Base-by-base conservation (phyloP, 768 basidiomycete genomes). In the Leccinum disarticulatum region DNA sequence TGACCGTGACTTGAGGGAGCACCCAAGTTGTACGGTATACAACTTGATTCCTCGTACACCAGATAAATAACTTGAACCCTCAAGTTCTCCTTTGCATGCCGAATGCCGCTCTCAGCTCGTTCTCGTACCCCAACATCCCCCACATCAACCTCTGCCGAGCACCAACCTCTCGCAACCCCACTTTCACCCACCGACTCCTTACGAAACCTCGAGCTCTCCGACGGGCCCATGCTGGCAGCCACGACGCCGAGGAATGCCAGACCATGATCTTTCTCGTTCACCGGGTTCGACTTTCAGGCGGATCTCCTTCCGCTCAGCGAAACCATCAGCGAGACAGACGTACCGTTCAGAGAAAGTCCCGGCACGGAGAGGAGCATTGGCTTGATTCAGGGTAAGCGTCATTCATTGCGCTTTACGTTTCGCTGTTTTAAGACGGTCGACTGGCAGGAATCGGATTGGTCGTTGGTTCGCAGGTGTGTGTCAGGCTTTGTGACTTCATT, bases 311-410 rank as follows among this genome's bases (percentile, higher is more conserved):
- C 91, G 1, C 78, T 94, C 51, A 90, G 83, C 60, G 79, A 85
- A 10, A 93, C 90, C 69, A 72, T 93, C 61, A 88, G 89, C 53
- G 90, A 92, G 59, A 83, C 85, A 11, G 86, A 86, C 22, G 72
- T 76, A 47, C 68, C 79, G 13, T 73, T 77, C 43, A 76, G 76
- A 25, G 83, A 81, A 48, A 71, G 63, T 33, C 75, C 79, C 13
- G 89, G 91, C 64, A 74, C 79, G 28, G 90, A 92, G 68, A 94
- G 91, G 72, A 91, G 75, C 63, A 84, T 95, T 9, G 82, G 87
- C 13, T 72, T 96, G 25, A 66, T 91, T 28, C 91, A 92, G 66
- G 91, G 93, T 88, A 66, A 58, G 83, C 70, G 28, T 52, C n/a
- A 1, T 54, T 48, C 19, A 6, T 60, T 27, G 19, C 30, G 56